Conservation (phyloP, 2,329 filamentous ascomycete genomes). For the Alternaria angustiovoidea region DNA sequence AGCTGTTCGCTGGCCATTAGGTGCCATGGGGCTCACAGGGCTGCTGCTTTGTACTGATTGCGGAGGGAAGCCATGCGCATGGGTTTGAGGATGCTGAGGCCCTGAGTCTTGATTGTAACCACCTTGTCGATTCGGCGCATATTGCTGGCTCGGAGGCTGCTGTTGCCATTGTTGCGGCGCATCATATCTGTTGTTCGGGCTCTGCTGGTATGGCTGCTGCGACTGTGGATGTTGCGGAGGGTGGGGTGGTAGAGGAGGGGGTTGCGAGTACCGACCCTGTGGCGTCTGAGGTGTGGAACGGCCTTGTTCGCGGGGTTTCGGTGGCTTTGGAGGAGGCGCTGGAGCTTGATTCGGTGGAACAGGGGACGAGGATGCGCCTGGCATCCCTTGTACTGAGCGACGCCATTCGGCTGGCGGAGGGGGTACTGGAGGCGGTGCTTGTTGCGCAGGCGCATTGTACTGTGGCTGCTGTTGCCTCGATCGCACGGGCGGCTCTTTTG, state of each 20-base stretch:
- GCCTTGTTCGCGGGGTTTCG: conserved; percentile 45
- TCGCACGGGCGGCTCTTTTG: conserved; percentile 92
- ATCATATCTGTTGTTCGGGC: conserved; percentile 30
- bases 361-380: conserved; percentile 49
- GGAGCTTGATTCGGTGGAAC: conserved; percentile 35
- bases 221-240: conserved; percentile 37
- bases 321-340: conserved; percentile 60
- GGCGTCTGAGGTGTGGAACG: conserved; percentile 33
- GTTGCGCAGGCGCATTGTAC: conserved; percentile 43
- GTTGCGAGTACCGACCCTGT: conserved; percentile 38
- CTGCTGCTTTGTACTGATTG: conserved; percentile 40
- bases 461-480: conserved; percentile 64
- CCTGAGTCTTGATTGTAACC: conserved; percentile 36
- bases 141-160: conserved; percentile 23
- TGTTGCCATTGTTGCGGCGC: conserved; percentile 29
- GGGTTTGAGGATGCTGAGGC: conserved; percentile 36
- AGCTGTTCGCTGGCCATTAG: conserved; percentile 34
- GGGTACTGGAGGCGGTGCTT: conserved; percentile 61
- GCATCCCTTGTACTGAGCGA: conserved; percentile 42
- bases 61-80: conserved; percentile 34
- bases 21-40: conserved; percentile 49
- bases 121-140: conserved; percentile 28
- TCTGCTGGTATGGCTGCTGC: conserved; percentile 27
- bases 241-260: conserved; percentile 48
- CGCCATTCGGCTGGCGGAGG: conserved; percentile 70